Base-by-base conservation (phyloP, 2,329 filamentous ascomycete species). In the Botrytis paeoniae region DNA sequence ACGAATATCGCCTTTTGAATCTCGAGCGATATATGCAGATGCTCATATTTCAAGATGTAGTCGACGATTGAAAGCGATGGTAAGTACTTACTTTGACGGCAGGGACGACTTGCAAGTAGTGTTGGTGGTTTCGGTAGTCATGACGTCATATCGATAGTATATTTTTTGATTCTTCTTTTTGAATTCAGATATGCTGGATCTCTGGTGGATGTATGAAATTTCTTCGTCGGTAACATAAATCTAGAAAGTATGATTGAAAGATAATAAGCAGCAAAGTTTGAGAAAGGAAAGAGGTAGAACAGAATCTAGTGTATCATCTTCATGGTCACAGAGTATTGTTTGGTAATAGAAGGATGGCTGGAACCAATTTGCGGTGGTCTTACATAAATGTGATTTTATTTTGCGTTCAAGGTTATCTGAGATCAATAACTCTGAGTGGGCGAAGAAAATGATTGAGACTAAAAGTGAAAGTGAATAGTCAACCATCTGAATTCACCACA, bases 41-140 rank as follows among this genome's bases (percentile, higher is more conserved):
- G 6, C 1, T 4, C 18, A 16, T 43, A 7, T 1, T 43, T 7
- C 5, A 43, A 43, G 2, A 6, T 43, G 7, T 0, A n/a, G 6
- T 4, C 2, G 16, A 2, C 3, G 4, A n/a, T 41, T 8, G 16
- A 32, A 32, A 16, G 20, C 0, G 18, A 25, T 35, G 20, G 4
- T 35, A 6, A 8, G 5, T 45, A 20, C 1, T 35, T 25, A 12
- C 8, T 16, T 25, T 14, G 10, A 35, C 2, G 29, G 29, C 25
- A 18, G 3, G 37, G 14, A 25, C 1, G 7, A 48, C 9, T 20
- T 45, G 60, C 12, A 14, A 16, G 18, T 35, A 29, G 5, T 64
- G n/a, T 29, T 63, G 32, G 6, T 32, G 29, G 3, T 61, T 61
- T 16, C 6, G 32, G 7, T 61, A 25, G 32, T 25, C 1, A 16